phyloP scores from a whole-genome alignment of 768 basidiomycete genomes.

The Galerina sulciceps region DNA sequence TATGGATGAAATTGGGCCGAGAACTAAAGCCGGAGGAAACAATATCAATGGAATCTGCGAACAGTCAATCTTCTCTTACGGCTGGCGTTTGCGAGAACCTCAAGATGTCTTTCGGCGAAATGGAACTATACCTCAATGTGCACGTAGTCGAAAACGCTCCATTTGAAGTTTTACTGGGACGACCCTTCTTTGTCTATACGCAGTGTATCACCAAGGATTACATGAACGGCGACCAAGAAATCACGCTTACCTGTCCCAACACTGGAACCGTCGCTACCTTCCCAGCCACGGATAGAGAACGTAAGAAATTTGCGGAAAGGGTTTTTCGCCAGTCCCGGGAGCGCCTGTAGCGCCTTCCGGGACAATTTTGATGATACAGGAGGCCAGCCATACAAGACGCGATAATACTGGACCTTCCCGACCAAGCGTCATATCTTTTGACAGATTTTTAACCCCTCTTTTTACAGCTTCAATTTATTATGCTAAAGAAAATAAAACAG shows the following conservation, averaged over 20 bases:
- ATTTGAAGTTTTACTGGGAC: conserved; percentile 24
- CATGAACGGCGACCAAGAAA: not conserved
- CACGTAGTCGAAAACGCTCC: conserved; percentile 24
- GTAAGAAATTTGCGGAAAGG: no score
- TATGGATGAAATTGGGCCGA: no score
- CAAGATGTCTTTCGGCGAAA: conserved; percentile 11
- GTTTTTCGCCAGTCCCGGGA: no score
- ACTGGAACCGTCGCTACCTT: conserved; percentile 8
- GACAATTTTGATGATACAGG: no score
- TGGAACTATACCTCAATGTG: conserved; percentile 21
- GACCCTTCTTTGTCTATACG: conserved; percentile 22
- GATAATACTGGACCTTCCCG: no score
- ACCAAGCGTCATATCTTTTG: no score
- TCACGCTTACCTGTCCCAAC: conserved; percentile 21
- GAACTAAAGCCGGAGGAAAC: no score
- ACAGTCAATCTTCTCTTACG: conserved; percentile 17
- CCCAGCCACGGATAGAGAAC: conserved; percentile 6
- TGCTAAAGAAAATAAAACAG: no score
- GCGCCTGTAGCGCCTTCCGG: no score
- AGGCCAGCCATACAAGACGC: no score
- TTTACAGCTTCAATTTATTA: no score
- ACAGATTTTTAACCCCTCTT: no score
- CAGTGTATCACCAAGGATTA: conserved; percentile 5
- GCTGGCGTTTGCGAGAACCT: conserved; percentile 21
- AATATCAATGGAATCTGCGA: conserved; percentile 20